Evolutionary conservation across 2,329 filamentous ascomycete genomes (phyloP).

Genomic region (Epichloe hybrida): DNA sequence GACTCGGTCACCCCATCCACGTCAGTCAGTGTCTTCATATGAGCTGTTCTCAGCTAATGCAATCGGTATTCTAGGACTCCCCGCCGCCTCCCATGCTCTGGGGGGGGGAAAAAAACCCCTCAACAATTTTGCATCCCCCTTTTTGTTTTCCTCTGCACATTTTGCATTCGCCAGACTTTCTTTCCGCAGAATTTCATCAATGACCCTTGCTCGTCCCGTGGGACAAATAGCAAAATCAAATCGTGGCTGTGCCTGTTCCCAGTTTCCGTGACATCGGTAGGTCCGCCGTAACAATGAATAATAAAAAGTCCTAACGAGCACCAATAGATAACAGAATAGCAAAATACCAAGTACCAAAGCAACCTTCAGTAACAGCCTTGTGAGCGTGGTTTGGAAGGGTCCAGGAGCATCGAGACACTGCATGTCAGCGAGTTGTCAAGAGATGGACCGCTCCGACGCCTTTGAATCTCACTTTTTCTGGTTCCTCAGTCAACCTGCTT

Average conservation of each 20-base stretch:
- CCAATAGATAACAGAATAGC: neutral
- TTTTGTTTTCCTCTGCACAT: neutral
- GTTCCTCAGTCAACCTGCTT: constrained; percentile 44
- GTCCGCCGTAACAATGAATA: too few relatives aligned
- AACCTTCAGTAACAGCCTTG: neutral
- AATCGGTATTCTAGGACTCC: neutral
- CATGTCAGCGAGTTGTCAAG: neutral
- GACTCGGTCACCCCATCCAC: neutral
- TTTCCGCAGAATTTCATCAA: neutral
- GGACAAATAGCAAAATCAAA: neutral
- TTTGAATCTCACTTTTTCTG: neutral
- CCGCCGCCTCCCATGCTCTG: neutral
- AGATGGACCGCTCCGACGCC: constrained; percentile 3
- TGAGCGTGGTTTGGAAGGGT: neutral
- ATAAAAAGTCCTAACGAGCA: neutral
- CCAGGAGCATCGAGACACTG: neutral
- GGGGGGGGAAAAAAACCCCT: too few relatives aligned
- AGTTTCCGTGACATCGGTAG: neutral
- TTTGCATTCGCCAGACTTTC: neutral
- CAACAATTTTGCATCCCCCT: neutral
- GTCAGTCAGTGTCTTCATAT: neutral
- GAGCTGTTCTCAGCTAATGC: neutral
- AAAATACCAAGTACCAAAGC: neutral
- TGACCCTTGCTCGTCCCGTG: neutral
- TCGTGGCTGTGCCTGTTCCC: neutral